phyloP scores from a whole-genome alignment of 2,329 filamentous ascomycete species.

The Alternaria gaisen region DNA sequence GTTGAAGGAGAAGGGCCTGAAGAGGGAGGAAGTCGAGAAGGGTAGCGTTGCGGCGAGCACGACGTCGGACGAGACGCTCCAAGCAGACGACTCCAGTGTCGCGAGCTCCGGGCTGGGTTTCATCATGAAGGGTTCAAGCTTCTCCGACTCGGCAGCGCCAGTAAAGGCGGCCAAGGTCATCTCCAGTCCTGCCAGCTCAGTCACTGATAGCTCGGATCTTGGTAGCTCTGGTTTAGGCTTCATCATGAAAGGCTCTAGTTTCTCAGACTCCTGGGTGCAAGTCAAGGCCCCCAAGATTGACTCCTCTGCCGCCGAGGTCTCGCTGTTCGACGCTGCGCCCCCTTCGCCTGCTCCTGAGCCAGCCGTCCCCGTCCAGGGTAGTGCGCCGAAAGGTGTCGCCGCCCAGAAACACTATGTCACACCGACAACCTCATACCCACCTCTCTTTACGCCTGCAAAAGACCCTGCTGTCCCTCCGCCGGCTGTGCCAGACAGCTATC shows the following conservation, averaged over 20 bases:
- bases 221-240: conserved; percentile 29
- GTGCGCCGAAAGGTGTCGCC: conserved; percentile 21
- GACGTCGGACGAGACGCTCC: conserved; percentile 22
- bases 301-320: conserved; percentile 17
- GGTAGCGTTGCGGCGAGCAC: conserved; percentile 22
- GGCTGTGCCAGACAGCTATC: conserved; percentile 61
- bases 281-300: conserved; percentile 16
- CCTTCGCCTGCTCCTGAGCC: conserved; percentile 21
- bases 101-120: conserved; percentile 31
- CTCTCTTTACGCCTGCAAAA: conserved; percentile 34
- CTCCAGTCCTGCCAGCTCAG: conserved; percentile 10
- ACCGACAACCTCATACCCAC: conserved; percentile 56
- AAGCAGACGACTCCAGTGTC: conserved; percentile 17
- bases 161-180: neutral
- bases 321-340: conserved; percentile 38
- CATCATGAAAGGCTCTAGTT: conserved; percentile 41
- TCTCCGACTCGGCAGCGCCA: conserved; percentile 16
- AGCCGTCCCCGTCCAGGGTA: conserved; percentile 10
- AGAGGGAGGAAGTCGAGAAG: conserved; percentile 21
- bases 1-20: conserved; percentile 59
- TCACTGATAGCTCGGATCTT: conserved; percentile 9
- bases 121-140: conserved; percentile 39
- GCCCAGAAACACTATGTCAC: conserved; percentile 52
- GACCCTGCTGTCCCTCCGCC: conserved; percentile 43
- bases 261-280: conserved; percentile 21